Percentiles rank a stretch among this genome's conserved stretches.
Conservation (phyloP, 2,329 filamentous ascomycete species). For the Epichloe baconii region DNA sequence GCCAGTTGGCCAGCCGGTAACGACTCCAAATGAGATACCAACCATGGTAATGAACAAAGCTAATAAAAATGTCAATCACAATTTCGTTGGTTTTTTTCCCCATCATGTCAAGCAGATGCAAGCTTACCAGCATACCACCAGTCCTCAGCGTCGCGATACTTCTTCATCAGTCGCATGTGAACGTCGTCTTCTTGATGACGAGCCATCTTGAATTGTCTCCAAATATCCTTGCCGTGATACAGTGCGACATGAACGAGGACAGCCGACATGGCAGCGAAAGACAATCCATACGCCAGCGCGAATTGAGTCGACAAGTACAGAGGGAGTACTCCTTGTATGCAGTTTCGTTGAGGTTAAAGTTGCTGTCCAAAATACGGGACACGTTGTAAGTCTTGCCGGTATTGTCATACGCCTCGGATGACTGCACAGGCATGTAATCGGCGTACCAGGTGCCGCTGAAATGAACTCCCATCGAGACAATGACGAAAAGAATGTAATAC, state of each 20-base stretch:
- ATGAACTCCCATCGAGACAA: conserved; percentile 45
- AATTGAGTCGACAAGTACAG: conserved; percentile 52
- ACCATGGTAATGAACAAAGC: conserved; percentile 40
- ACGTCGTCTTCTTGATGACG: conserved; percentile 44
- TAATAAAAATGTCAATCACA: conserved; percentile 1
- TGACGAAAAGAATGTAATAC: conserved; percentile 42
- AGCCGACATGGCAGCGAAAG: conserved; percentile 53
- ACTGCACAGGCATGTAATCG: conserved; percentile 49
- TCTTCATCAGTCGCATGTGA: conserved; percentile 49
- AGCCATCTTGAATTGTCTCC: conserved; percentile 39
- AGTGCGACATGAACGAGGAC: conserved; percentile 43
- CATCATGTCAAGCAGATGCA: conserved; percentile 8
- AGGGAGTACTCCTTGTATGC: conserved; percentile 53
- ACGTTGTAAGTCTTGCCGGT: conserved; percentile 47
- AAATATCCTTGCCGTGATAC: conserved; percentile 43
- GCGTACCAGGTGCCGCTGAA: conserved; percentile 44
- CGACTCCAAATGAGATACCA: conserved; percentile 39
- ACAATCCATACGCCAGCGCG: conserved; percentile 45
- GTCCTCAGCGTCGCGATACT: conserved; percentile 44
- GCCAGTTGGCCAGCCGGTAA: conserved; percentile 40
- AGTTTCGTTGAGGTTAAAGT: conserved; percentile 44
- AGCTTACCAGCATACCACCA: conserved; percentile 44
- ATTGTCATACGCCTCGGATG: conserved; percentile 51
- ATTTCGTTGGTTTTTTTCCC: background rate
- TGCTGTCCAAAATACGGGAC: conserved; percentile 40